Conservation (phyloP, 306 rosid genomes). For the Medicago ruthenica region DNA sequence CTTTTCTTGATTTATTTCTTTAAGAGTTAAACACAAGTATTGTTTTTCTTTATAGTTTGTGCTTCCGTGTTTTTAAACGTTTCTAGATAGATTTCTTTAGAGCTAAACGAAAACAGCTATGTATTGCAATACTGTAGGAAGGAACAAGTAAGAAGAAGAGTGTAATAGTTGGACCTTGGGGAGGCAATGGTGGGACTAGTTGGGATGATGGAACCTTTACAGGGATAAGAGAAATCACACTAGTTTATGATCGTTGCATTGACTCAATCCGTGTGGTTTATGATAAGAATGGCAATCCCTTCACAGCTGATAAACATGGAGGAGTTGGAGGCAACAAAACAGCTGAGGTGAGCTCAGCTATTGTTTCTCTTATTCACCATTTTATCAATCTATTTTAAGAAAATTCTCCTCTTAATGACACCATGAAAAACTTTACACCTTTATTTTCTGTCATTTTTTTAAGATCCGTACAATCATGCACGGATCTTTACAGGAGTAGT, state of each 20-base stretch:
- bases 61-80: neutral
- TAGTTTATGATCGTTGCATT: constrained; percentile 57
- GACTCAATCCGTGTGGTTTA: constrained; percentile 64
- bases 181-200: constrained; percentile 66
- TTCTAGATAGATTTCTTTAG: neutral
- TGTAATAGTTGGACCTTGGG: constrained; percentile 66
- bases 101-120: neutral
- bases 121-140: constrained; percentile 39
- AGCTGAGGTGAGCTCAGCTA: constrained; percentile 45
- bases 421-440: no score
- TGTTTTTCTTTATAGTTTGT: neutral
- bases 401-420: neutral
- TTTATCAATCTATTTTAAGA: neutral
- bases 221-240: constrained; percentile 61
- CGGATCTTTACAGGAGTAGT: neutral
- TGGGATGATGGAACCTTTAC: constrained; percentile 73
- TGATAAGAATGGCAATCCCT: constrained; percentile 61
- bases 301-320: constrained; percentile 60
- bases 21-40: neutral
- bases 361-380: neutral
- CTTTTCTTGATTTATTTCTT: no score
- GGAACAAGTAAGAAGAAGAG: constrained; percentile 48
- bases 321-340: constrained; percentile 62
- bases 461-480: neutral
- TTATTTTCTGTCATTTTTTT: no score